A percentile compares a stretch with the other conserved stretches of the same genome.
phyloP scores from a whole-genome alignment of 345 rosid genomes.

The Populus tremula region DNA sequence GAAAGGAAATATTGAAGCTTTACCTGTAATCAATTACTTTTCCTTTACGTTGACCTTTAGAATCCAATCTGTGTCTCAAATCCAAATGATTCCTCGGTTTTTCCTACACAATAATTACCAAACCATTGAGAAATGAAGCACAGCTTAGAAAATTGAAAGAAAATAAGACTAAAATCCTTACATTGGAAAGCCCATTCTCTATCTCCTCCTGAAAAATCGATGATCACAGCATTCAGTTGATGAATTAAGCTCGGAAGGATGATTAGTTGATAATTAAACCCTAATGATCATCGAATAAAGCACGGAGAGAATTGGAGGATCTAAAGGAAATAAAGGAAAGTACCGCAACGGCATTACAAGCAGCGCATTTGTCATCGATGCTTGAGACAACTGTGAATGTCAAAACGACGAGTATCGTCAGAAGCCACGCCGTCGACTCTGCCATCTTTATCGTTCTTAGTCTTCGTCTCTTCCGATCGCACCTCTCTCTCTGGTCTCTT shows the following conservation, averaged over 20 bases:
- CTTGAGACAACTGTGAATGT: constrained; percentile 15
- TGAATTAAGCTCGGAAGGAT: not conserved
- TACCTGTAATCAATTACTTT: constrained; percentile 92
- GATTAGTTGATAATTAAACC: not conserved
- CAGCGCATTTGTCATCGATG: constrained; percentile 76
- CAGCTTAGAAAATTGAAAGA: not conserved
- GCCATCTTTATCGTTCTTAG: constrained; percentile 18
- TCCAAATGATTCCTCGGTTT: constrained; percentile 94
- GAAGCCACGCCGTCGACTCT: constrained; percentile 23
- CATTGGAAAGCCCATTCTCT: constrained; percentile 72
- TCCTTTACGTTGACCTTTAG: constrained; percentile 88
- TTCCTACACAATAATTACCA: constrained; percentile 38
- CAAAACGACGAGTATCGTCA: constrained; percentile 31
- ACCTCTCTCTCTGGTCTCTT: not conserved
- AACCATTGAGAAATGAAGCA: not conserved
- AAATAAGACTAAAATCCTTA: constrained; percentile 23
- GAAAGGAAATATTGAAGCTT: constrained; percentile 7
- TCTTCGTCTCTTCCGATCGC: not conserved
- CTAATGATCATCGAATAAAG: too few relatives aligned
- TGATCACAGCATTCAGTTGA: not conserved
- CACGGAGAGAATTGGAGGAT: not conserved
- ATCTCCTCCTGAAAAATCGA: constrained; percentile 63
- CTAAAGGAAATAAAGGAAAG: not conserved
- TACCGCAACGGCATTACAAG: constrained; percentile 92
- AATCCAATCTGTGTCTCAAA: constrained; percentile 83